Base-by-base conservation (phyloP, 2,329 filamentous ascomycete species). In the Chrysoporthe puriensis region DNA sequence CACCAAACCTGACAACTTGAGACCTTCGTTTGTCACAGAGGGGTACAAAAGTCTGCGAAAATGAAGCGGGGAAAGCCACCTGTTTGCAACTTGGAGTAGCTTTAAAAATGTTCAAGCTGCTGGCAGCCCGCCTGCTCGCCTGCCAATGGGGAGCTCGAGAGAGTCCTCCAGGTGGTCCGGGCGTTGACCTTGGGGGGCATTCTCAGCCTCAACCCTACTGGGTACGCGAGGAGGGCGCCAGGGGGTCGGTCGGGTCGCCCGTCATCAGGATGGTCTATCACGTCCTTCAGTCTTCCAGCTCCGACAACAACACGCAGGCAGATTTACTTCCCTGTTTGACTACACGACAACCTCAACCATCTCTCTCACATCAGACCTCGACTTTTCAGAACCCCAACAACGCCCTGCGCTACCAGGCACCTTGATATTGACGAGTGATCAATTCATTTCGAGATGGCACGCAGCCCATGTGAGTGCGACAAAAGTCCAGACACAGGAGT, bases 381-480 rank as follows among this genome's bases (percentile, higher is more conserved):
- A 42, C 18, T 58, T 58, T 36, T 36, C 2, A 4, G 16, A 11
- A 9, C 40, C 56, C 40, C 34, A 58, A 40, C 54, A 26, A 32
- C 50, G 11, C 13, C 18, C 42, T 7, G 13, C 34, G 26, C 40
- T 18, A 16, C 36, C 43, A 40, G 26, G 50, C 52, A 58, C 42
- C 40, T 50, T 26, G 11, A 61, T 16, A 21, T 16, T 44, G 40
- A 44, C 40, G 42, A 44, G 59, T 9, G n/a, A 60, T 43, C 48
- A 52, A 48, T 57, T 46, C 50, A 54, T 40, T 44, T 18, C 66
- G 46, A 26, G 66, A 70, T 70, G 68, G 68, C 68, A 61, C 68
- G 62, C 61, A 42, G 66, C 46, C 64, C 68, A 60, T 62, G 68
- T 70, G 64, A 70, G 68, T 68, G 34, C 56, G 54, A 36, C 62